Percentiles rank a stretch among this genome's conserved stretches.
Evolutionary conservation across 768 basidiomycete species (phyloP).

Genomic region (Kwoniella heveanensis): DNA sequence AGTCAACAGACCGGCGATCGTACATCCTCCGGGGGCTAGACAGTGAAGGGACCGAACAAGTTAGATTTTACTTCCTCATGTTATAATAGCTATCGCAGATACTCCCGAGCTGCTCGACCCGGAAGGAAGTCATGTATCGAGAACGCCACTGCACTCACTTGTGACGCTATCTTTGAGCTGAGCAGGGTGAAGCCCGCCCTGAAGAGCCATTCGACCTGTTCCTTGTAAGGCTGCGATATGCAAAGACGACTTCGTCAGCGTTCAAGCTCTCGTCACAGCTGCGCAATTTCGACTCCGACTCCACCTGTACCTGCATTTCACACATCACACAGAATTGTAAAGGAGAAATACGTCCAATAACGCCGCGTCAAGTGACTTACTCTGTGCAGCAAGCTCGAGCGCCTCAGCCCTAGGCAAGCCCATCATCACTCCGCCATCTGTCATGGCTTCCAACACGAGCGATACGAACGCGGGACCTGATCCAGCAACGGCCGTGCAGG

Average conservation of each 20-base stretch:
- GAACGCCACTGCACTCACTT: too few species aligned
- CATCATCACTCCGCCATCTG: conserved; percentile 99
- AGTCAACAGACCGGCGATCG: conserved; percentile 92
- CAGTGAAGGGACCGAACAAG: too few species aligned
- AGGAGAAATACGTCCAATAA: too few species aligned
- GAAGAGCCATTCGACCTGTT: conserved; percentile 90
- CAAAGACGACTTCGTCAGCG: neutral
- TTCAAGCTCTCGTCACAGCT: too few species aligned
- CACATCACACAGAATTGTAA: too few species aligned
- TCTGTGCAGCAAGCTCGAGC: conserved; percentile 91
- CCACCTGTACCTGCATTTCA: too few species aligned
- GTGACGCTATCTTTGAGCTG: conserved; percentile 97
- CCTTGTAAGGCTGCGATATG: conserved; percentile 77
- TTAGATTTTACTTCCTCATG: too few species aligned
- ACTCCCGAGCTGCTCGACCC: too few species aligned
- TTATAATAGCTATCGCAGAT: too few species aligned
- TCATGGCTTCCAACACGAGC: conserved; percentile 96
- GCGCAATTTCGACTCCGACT: too few species aligned
- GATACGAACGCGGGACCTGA: conserved; percentile 97
- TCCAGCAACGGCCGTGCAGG: conserved; percentile 92
- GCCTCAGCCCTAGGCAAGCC: conserved; percentile 91
- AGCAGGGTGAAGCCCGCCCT: conserved; percentile 86
- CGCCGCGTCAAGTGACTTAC: conserved; percentile 64
- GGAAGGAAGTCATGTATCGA: too few species aligned
- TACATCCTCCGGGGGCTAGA: conserved; percentile 86